A percentile compares a stretch with the other conserved stretches of the same genome.
Evolutionary conservation across 2,329 filamentous ascomycete genomes (phyloP).

Genomic region (Talaromyces sp.): DNA sequence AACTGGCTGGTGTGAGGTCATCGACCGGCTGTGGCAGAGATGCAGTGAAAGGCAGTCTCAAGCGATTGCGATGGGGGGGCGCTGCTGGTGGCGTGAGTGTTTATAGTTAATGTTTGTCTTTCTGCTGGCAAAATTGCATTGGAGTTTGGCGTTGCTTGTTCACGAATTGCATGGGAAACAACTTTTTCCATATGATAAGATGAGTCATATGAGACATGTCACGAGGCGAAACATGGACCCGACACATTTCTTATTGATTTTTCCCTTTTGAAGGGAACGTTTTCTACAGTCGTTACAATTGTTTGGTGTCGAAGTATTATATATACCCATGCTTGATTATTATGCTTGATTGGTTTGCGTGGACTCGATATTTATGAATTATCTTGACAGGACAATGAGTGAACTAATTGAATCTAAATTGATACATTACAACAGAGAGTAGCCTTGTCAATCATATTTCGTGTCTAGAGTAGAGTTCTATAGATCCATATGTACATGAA

Average conservation of each 20-base stretch:
- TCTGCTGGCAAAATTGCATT: not conserved
- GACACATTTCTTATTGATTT: not conserved
- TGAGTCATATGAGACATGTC: constrained; percentile 7
- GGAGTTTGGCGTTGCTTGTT: not conserved
- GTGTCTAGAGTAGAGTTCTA: not conserved
- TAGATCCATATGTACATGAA: not conserved
- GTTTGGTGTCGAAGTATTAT: not conserved
- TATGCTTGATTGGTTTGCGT: not conserved
- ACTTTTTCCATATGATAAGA: not conserved
- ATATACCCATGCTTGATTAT: not conserved
- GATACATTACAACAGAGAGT: too few relatives aligned
- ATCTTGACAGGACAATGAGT: not conserved
- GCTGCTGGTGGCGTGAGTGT: constrained; percentile 31
- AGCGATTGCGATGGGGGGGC: constrained; percentile 40
- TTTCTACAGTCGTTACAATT: not conserved
- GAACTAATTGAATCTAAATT: not conserved
- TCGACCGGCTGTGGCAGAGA: constrained; percentile 42
- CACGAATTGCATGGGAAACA: too few relatives aligned
- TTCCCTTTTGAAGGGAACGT: not conserved
- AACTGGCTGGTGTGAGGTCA: constrained; percentile 25
- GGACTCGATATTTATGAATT: not conserved
- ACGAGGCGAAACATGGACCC: not conserved
- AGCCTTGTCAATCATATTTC: too few relatives aligned
- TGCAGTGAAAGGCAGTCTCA: constrained; percentile 39
- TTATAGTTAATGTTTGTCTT: constrained; percentile 8